Evolutionary conservation across 257 asterid species (phyloP).

Genomic region (Coffea eugenioides): DNA sequence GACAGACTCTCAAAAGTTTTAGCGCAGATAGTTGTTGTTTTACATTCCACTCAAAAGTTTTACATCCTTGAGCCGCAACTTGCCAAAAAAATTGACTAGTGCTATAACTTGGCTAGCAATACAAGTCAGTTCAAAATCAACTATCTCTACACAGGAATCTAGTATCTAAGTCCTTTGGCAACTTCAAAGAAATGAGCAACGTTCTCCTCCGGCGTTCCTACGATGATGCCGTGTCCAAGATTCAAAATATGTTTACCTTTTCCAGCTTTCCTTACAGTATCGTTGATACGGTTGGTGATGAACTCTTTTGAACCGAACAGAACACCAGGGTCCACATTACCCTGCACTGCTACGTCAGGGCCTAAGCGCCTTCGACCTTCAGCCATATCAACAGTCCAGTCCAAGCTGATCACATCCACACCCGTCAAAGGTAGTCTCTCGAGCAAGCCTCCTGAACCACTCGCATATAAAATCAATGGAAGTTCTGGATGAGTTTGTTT

Average conservation of each 20-base stretch:
- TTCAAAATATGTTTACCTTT: constrained; percentile 88
- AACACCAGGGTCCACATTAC: constrained; percentile 94
- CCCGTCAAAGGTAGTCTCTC: constrained; percentile 94
- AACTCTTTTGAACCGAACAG: constrained; percentile 95
- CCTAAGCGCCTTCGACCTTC: constrained; percentile 90
- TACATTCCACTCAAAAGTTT: constrained; percentile 6
- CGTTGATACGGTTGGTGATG: constrained; percentile 76
- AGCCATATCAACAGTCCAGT: constrained; percentile 98
- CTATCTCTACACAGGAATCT: not conserved
- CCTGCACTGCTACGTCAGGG: constrained; percentile 80
- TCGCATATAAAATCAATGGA: constrained; percentile 83
- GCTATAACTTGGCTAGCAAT: not conserved
- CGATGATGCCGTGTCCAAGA: constrained; percentile 95
- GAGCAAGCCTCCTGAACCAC: constrained; percentile 97
- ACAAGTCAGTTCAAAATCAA: not conserved
- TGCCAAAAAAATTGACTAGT: constrained; percentile 2
- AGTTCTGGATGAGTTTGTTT: constrained; percentile 76
- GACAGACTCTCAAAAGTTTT: not conserved
- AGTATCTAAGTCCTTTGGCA: constrained; percentile 85
- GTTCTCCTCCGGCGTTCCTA: constrained; percentile 97
- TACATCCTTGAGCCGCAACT: constrained; percentile 8
- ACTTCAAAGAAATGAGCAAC: constrained; percentile 98
- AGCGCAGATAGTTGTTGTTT: not conserved
- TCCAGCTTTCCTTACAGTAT: constrained; percentile 90
- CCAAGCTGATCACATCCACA: constrained; percentile 92